Conservation (phyloP, 2,329 filamentous ascomycete genomes). For the Paecilomyces dactylethromorphus region DNA sequence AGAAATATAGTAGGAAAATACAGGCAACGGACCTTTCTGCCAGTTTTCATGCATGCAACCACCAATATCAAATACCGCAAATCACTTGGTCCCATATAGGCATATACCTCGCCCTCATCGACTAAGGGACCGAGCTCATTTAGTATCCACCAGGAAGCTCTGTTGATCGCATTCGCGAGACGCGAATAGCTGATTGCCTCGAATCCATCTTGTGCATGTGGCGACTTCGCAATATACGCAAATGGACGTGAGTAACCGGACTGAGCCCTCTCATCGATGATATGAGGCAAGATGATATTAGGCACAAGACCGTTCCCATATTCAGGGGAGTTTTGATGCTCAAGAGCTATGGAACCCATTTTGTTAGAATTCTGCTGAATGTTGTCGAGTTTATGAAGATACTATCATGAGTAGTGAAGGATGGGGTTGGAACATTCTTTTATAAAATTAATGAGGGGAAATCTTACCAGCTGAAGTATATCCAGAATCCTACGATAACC, state of each 20-base stretch:
- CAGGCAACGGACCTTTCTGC: constrained; percentile 3
- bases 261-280: constrained; percentile 6
- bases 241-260: constrained; percentile 1
- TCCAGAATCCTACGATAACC: neutral
- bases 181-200: constrained; percentile 2
- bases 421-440: neutral
- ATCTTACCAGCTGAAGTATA: neutral
- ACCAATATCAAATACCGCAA: constrained; percentile 6
- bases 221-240: constrained; percentile 6
- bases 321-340: neutral
- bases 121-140: neutral
- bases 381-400: neutral
- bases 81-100: constrained; percentile 6
- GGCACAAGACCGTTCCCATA: constrained; percentile 4
- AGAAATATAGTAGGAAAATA: neutral
- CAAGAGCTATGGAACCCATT: neutral
- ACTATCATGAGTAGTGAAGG: neutral
- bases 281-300: constrained; percentile 4
- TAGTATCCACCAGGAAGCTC: constrained; percentile 7
- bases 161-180: constrained; percentile 7
- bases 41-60: constrained; percentile 7
- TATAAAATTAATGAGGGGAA: neutral
- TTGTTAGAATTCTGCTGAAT: neutral
- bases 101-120: constrained; percentile 4
- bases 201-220: constrained; percentile 5